These are phyloP conservation scores for Chalaropsis ovoidea DNA, from an alignment of 2,329 filamentous ascomycete species.

Conservation along the genomic window DNA sequence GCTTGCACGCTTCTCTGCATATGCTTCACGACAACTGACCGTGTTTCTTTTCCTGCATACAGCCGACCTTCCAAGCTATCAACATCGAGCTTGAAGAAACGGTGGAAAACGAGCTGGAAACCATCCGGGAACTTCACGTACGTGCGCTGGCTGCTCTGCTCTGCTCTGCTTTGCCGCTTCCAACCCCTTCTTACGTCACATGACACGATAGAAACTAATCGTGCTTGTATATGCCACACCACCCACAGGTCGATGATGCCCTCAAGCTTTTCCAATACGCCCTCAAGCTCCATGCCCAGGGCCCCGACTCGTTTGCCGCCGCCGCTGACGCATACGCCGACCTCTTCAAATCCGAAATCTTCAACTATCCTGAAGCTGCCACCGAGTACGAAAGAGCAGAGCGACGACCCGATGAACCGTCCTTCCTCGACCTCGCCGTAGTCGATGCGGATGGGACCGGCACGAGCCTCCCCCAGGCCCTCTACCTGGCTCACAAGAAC, in stretches of 20 bases:
- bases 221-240: not conserved
- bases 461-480: slow-evolving; percentile 60
- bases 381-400: slow-evolving; percentile 73
- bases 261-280: slow-evolving; percentile 89
- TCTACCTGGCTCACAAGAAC: slow-evolving; percentile 93
- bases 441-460: slow-evolving; percentile 44
- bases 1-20: not conserved
- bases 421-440: slow-evolving; percentile 34
- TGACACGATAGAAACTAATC: not conserved
- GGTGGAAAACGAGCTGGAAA: slow-evolving; percentile 81
- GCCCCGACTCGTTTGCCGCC: slow-evolving; percentile 61
- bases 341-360: slow-evolving; percentile 86
- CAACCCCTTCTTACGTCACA: not conserved
- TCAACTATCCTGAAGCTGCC: slow-evolving; percentile 76
- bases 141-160: slow-evolving; percentile 23
- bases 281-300: slow-evolving; percentile 82
- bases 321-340: slow-evolving; percentile 72
- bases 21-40: not conserved
- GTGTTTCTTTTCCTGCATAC: not conserved
- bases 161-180: not conserved
- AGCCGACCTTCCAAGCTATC: slow-evolving; percentile 70
- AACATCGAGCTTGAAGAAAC: slow-evolving; percentile 92
- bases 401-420: slow-evolving; percentile 39
- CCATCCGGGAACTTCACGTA: slow-evolving; percentile 83
- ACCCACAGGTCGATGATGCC: slow-evolving; percentile 73